Base-by-base conservation (phyloP, 2,329 filamentous ascomycete species). In the Leptographium radiaticola region DNA sequence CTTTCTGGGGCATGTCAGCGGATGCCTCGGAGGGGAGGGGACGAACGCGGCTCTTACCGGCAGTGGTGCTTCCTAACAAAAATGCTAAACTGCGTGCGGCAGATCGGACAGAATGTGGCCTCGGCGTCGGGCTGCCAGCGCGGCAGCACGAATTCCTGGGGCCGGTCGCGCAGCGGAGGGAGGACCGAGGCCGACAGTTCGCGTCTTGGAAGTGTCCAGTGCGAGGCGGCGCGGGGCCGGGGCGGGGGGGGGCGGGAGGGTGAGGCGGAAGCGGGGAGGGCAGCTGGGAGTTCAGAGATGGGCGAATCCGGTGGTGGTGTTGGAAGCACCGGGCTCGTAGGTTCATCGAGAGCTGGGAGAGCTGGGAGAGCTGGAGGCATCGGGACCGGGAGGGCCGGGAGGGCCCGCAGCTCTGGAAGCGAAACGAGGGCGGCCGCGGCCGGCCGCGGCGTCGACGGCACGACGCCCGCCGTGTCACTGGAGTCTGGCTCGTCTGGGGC, bases 11-110 rank as follows among this genome's bases (percentile, higher is more conserved):
- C 5, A 15, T 6, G 7, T 47, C 15, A 51, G 40, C 8, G 12
- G 30, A 44, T 15, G 31, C 10, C 20, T 20, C 15, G 10, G 18
- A 30, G 6, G 16, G 49, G 15, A 30, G 5, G 1, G 56, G 12
- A 39, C 25, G 12, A 39, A 49, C 13, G 54, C 40, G 34, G 18
- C 13, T 69, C 78, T 49, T 71, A 85, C 79, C 90, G 81, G 75
- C 91, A 97, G 66, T 97, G 91, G 70, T 97, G 91, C 65, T 94
- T 94, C 58, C 91, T 78, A 64, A 88, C 83, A 71, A 89, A 88
- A 61, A 95, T 85, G 65, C 80, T 87, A 64, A 97, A 97, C 49
- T 83, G 79, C 0, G 79, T 79, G 52, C 75, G 73, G 65, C 91
- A 97, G 55, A 96, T 95, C 2, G 89, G 88, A 66, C 91, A 97